Evolutionary conservation across 768 basidiomycete species (phyloP), one percentile per base, ranked within the genome.

Genomic region (Trametes meyenii): DNA sequence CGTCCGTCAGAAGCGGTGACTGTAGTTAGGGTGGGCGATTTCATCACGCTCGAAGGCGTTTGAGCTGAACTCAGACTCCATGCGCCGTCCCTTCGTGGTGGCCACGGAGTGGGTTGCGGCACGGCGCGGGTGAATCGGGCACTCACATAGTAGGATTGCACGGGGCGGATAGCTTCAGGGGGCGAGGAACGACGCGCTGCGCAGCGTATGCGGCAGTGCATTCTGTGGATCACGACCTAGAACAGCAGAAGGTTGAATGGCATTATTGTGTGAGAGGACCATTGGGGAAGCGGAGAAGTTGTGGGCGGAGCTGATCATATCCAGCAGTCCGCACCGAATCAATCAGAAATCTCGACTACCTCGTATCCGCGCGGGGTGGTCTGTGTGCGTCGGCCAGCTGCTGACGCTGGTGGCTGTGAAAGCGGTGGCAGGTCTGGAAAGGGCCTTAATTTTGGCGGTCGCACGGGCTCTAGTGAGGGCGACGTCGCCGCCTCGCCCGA

Each of bases 331-430:
- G 12, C 16, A 29, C 13, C 21, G 17, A 49, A 55, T 60, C 54
- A 64, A 56, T 60, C 63, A 64, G 55, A 64, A 39, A 64, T 58
- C 51, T 63, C 62, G 39, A 63, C 46, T 1, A 63, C 24, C 50
- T 63, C 62, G 45, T 63, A 36, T 48, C 53, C 21, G 21, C 53
- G 10, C 19, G 56, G 17, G 21, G 17, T 38, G 10, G 24, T n/a
- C 12, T 24, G 26, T 13, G 19, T 8, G 23, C 55, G 44, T 45
- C 36, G 39, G 44, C 33, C 19, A 2, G 16, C 43, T 29, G 48
- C 42, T 16, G 55, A 48, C 2, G 21, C 21, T 12, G 24, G 52
- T 63, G 56, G 57, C 52, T 48, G 62, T 54, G 62, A 63, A 38
- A 55, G 57, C 35, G 62, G 45, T 55, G 52, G 57, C 5, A 58